phyloP scores from a whole-genome alignment of 257 asterid species.

The Fraxinus cuspidata region DNA sequence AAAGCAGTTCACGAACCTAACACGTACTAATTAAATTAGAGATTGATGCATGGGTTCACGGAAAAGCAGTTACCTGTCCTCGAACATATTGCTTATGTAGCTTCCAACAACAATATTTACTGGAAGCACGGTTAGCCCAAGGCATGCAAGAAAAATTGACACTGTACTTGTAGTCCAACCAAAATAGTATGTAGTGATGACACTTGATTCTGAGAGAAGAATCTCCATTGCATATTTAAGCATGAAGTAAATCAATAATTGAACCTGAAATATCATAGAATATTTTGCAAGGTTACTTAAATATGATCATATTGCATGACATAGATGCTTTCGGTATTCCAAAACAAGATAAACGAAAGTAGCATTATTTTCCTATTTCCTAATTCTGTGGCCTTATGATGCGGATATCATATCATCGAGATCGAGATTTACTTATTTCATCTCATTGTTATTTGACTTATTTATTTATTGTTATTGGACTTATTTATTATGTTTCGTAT shows the following conservation, averaged over 20 bases:
- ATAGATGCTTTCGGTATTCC: not conserved
- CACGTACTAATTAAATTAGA: conserved; percentile 2
- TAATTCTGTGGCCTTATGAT: not conserved
- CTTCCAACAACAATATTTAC: conserved; percentile 82
- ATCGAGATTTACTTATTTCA: no score
- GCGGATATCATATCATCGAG: no score
- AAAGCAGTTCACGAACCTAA: conserved; percentile 12
- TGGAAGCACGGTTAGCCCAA: conserved; percentile 94
- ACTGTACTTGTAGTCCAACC: conserved; percentile 85
- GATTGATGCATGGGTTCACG: conserved; percentile 14
- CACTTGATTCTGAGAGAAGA: conserved; percentile 95
- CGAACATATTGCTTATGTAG: conserved; percentile 92
- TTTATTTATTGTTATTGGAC: no score
- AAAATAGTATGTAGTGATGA: conserved; percentile 81
- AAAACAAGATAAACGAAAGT: not conserved
- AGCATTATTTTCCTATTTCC: not conserved
- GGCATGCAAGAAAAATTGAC: conserved; percentile 85
- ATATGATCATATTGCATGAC: conserved; percentile 14
- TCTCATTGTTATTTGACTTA: no score
- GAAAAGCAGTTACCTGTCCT: conserved; percentile 74
- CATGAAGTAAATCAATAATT: conserved; percentile 94
- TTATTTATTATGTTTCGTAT: no score
- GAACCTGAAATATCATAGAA: conserved; percentile 66
- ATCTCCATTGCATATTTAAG: conserved; percentile 96
- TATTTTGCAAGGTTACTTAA: conserved; percentile 18